Evolutionary conservation across 768 basidiomycete genomes (phyloP).

Genomic region (Neoboletus subvelutipes): DNA sequence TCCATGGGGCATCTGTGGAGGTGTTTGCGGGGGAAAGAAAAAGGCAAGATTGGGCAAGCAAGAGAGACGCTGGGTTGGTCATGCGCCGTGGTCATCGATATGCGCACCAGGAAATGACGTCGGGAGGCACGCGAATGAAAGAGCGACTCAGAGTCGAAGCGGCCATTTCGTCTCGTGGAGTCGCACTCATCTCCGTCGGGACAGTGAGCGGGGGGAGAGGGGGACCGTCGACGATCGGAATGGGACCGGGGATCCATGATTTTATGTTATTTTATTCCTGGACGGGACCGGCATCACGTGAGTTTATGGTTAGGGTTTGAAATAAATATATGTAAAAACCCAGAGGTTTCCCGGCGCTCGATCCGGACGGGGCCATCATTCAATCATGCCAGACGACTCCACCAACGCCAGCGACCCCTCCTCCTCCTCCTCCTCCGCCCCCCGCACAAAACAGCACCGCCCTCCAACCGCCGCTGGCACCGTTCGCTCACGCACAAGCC

Average conservation of each 20-base stretch:
- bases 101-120: background rate
- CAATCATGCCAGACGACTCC: constrained; percentile 34
- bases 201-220: no score
- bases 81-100: constrained; percentile 11
- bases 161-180: no score
- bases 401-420: constrained; percentile 13
- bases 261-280: no score
- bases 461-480: constrained; percentile 29
- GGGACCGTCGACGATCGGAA: no score
- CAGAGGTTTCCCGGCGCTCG: constrained; percentile 19
- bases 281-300: constrained; percentile 24
- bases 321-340: constrained; percentile 24
- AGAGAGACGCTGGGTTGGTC: constrained; percentile 9
- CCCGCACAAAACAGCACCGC: constrained; percentile 22
- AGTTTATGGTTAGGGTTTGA: constrained; percentile 24
- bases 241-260: background rate
- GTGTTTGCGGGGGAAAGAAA: background rate
- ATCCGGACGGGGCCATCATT: constrained; percentile 23
- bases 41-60: background rate
- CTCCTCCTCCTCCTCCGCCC: constrained; percentile 16
- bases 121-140: background rate
- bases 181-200: background rate
- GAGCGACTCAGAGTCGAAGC: background rate
- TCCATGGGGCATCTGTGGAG: background rate
- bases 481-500: constrained; percentile 47